phyloP scores from a whole-genome alignment of 495 filamentous ascomycete species.

The Choiromyces venosus region DNA sequence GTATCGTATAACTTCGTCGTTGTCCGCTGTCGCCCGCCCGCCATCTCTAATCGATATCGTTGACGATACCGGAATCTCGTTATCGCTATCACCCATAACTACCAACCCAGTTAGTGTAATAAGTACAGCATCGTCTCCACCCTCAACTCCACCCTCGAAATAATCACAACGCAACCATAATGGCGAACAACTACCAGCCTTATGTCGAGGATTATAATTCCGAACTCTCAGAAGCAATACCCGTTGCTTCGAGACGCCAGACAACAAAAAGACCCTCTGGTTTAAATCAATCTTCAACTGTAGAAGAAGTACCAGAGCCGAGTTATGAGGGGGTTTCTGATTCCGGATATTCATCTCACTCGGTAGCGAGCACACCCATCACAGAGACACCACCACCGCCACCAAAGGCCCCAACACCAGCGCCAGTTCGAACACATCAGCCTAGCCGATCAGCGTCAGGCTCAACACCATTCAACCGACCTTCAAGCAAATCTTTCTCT shows the following conservation, averaged over 20 bases:
- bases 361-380: constrained; percentile 35
- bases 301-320: constrained; percentile 22
- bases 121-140: constrained; percentile 13
- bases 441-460: constrained; percentile 28
- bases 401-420: constrained; percentile 28
- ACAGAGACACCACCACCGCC: constrained; percentile 36
- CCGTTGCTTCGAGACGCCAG: constrained; percentile 29
- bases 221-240: constrained; percentile 38
- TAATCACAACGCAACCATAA: constrained; percentile 11
- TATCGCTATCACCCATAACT: constrained; percentile 26
- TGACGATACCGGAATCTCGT: constrained; percentile 34
- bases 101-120: constrained; percentile 32
- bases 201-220: constrained; percentile 43
- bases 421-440: constrained; percentile 18
- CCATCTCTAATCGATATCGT: constrained; percentile 40
- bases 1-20: constrained; percentile 28
- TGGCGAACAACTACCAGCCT: constrained; percentile 22
- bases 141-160: constrained; percentile 4
- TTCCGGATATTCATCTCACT: constrained; percentile 40
- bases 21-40: constrained; percentile 22
- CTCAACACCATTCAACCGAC: constrained; percentile 25
- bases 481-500: constrained; percentile 36
- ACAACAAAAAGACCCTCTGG: constrained; percentile 34
- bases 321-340: constrained; percentile 39
- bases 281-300: constrained; percentile 32